A percentile compares a stretch with the other conserved stretches of the same genome.
phyloP scores from a whole-genome alignment of 2,329 filamentous ascomycete species.

The Septoria petroselini region DNA sequence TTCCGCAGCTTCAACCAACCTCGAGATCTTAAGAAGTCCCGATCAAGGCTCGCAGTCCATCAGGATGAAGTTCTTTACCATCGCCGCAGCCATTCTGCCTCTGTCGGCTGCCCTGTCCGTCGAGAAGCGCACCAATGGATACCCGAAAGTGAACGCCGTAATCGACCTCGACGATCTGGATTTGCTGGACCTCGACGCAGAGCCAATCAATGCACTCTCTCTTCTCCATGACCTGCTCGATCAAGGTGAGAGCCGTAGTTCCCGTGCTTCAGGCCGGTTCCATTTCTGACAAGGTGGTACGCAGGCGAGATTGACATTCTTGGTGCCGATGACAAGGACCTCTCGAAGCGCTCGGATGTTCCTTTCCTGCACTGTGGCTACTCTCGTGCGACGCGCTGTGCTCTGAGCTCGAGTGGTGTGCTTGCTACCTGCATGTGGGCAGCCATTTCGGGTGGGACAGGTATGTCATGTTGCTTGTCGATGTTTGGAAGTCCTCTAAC shows the following conservation, averaged over 20 bases:
- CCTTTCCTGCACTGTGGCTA: constrained; percentile 8
- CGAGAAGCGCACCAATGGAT: not conserved
- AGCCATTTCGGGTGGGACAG: constrained; percentile 1
- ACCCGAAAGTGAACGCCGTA: not conserved
- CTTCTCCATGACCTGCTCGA: constrained; percentile 5
- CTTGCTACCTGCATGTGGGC: constrained; percentile 8
- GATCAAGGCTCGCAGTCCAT: not conserved
- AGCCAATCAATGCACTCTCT: not conserved
- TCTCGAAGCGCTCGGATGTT: constrained; percentile 5
- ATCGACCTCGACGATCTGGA: constrained; percentile 1
- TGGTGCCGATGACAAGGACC: not conserved
- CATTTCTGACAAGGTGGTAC: not conserved
- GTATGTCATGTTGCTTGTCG: too few relatives aligned
- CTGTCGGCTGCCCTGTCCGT: not conserved
- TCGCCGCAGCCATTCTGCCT: constrained; percentile 2
- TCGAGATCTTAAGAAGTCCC: too few relatives aligned
- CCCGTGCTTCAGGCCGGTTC: too few relatives aligned
- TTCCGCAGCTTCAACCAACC: too few relatives aligned
- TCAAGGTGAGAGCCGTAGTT: not conserved
- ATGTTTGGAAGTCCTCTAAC: too few relatives aligned
- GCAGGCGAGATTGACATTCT: constrained; percentile 9
- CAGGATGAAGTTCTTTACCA: constrained; percentile 8
- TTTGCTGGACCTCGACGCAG: not conserved
- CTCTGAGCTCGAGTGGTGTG: constrained; percentile 3
- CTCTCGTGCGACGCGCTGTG: constrained; percentile 3